A percentile compares a stretch with the other conserved stretches of the same genome.
Conservation (phyloP, 2,329 filamentous ascomycete genomes). For the Ceratocystis smalleyi region DNA sequence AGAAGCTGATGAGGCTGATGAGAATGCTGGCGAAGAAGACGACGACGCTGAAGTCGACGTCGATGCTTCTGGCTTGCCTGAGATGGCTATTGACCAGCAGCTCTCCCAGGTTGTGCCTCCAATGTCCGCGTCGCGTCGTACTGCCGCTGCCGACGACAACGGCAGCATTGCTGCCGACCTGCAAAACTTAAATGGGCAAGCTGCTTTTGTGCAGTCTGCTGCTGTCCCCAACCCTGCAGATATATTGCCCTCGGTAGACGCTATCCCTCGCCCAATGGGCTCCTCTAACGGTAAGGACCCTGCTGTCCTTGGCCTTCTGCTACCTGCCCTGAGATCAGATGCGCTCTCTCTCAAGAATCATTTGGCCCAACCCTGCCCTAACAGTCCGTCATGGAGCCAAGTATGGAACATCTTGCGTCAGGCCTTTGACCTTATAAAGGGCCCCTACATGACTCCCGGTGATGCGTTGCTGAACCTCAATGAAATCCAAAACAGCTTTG, state of each 20-base stretch:
- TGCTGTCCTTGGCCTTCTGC: conserved; percentile 19
- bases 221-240: conserved; percentile 15
- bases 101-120: background rate
- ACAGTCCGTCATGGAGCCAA: conserved; percentile 16
- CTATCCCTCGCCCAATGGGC: conserved; percentile 2
- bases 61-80: conserved; percentile 6
- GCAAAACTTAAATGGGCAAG: conserved; percentile 18
- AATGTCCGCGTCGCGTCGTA: conserved; percentile 15
- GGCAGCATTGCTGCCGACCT: conserved; percentile 18
- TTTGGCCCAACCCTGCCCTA: conserved; percentile 18
- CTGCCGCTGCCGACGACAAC: conserved; percentile 12
- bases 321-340: conserved; percentile 22
- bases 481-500: conserved; percentile 14
- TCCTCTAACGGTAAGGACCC: conserved; percentile 11
- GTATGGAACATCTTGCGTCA: conserved; percentile 17
- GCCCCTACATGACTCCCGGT: conserved; percentile 21
- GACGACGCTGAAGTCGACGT: background rate
- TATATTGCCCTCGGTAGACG: conserved; percentile 6
- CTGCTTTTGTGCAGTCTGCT: conserved; percentile 17
- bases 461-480: conserved; percentile 23
- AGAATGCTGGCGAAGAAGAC: conserved; percentile 4
- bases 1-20: conserved; percentile 7
- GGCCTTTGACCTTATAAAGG: conserved; percentile 21
- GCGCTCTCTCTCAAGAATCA: conserved; percentile 22
- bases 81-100: conserved; percentile 15